Percentiles rank a stretch among this genome's conserved stretches.
These are phyloP conservation scores for Schoenoplectus triqueter DNA, from an alignment of 202 grass and related monocot species.

Conservation along the genomic window DNA sequence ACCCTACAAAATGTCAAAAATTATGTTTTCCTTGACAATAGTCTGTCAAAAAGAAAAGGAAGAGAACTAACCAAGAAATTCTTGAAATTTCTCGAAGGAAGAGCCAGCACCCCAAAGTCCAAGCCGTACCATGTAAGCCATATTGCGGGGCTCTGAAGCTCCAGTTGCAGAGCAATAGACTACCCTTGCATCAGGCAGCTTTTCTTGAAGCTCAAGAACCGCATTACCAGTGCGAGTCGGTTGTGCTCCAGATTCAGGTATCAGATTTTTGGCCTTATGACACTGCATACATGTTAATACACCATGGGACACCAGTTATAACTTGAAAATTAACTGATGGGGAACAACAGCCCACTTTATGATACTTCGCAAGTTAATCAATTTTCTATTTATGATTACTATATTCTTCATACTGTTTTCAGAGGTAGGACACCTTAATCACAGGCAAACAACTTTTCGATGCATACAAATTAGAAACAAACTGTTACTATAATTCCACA, in stretches of 20 bases:
- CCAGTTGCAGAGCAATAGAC: constrained; percentile 99
- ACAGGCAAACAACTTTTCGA: neutral
- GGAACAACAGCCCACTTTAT: neutral
- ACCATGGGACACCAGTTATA: constrained; percentile 15
- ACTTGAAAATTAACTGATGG: neutral
- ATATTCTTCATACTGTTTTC: constrained; percentile 3
- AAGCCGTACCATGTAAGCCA: constrained; percentile 97
- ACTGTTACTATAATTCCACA: neutral
- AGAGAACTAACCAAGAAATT: constrained; percentile 79
- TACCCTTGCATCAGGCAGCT: constrained; percentile 78
- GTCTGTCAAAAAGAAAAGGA: constrained; percentile 10
- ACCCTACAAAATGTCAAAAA: neutral
- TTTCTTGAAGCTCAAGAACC: constrained; percentile 95
- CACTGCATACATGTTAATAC: constrained; percentile 58
- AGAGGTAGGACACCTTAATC: neutral
- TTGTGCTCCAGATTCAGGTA: constrained; percentile 91
- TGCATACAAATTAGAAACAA: neutral
- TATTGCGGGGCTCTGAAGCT: constrained; percentile 96
- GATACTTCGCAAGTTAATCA: neutral
- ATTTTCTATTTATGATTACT: constrained; percentile 9
- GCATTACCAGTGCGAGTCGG: constrained; percentile 91
- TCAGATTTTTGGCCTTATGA: constrained; percentile 99
- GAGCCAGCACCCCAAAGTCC: constrained; percentile 93
- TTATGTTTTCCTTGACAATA: neutral
- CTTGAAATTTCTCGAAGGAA: constrained; percentile 70